These are phyloP conservation scores for Ustilago tritici DNA, from an alignment of 1,284 basidiomycete genomes.

Conservation along the genomic window DNA sequence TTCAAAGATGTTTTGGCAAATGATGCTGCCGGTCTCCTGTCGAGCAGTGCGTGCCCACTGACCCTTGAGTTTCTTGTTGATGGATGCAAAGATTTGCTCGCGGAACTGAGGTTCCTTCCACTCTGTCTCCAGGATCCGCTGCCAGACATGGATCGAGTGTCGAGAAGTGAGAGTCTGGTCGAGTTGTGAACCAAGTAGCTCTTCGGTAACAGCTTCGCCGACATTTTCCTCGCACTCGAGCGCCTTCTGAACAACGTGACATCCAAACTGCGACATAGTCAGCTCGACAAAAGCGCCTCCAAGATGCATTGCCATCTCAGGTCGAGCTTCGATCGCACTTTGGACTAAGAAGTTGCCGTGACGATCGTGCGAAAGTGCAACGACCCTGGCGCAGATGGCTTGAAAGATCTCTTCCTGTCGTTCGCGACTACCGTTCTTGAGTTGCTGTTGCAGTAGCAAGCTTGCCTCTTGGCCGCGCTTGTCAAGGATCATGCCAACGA, in stretches of 20 bases:
- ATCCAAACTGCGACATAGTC: conserved; percentile 60
- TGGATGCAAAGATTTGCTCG: conserved; percentile 47
- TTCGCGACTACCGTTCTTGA: conserved; percentile 46
- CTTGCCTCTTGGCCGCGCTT: conserved; percentile 57
- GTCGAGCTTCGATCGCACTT: conserved; percentile 44
- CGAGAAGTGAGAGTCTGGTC: conserved; percentile 57
- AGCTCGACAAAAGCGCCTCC: conserved; percentile 53
- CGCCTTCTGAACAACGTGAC: conserved; percentile 62
- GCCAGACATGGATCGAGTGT: conserved; percentile 65
- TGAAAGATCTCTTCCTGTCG: conserved; percentile 43
- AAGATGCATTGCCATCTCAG: conserved; percentile 43
- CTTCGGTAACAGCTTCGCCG: conserved; percentile 44
- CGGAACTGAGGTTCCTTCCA: conserved; percentile 50
- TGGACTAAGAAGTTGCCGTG: conserved; percentile 66
- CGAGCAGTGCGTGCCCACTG: conserved; percentile 58
- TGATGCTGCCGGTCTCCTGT: conserved; percentile 63
- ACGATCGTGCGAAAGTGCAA: conserved; percentile 54
- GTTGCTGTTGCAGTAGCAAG: conserved; percentile 61
- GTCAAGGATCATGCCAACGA: conserved; percentile 44
- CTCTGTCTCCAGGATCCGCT: conserved; percentile 51
- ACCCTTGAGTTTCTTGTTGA: conserved; percentile 57
- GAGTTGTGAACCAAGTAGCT: conserved; percentile 57
- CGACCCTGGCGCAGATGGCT: conserved; percentile 43
- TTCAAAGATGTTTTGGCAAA: conserved; percentile 64
- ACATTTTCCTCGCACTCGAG: conserved; percentile 51